phyloP scores from a whole-genome alignment of 305 asterid species.

The Solanum aculeatissimum region DNA sequence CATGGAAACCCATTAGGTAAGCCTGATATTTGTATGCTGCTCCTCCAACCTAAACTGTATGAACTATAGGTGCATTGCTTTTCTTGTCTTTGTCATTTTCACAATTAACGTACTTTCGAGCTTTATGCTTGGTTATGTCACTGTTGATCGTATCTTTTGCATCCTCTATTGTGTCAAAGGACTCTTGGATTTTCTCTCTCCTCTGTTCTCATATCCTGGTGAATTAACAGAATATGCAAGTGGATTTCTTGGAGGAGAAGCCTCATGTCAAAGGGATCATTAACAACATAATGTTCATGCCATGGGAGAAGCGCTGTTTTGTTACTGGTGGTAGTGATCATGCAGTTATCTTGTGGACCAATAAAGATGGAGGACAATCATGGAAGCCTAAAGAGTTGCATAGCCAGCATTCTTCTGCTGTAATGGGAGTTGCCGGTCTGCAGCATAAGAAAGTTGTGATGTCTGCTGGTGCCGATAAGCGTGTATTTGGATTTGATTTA shows the following conservation, averaged over 20 bases:
- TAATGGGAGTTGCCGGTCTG: constrained; percentile 92
- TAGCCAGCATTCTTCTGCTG: constrained; percentile 77
- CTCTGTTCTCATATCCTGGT: constrained; percentile 1
- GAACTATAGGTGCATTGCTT: background rate
- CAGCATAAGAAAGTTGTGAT: constrained; percentile 63
- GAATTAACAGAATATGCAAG: constrained; percentile 38
- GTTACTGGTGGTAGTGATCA: constrained; percentile 95
- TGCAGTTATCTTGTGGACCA: constrained; percentile 74
- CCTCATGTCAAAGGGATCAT: constrained; percentile 82
- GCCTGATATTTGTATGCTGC: background rate
- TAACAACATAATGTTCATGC: constrained; percentile 80
- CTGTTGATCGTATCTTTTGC: background rate
- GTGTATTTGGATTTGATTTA: constrained; percentile 60
- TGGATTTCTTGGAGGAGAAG: constrained; percentile 56
- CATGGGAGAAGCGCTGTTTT: constrained; percentile 70
- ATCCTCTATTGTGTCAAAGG: background rate
- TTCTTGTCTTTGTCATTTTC: background rate
- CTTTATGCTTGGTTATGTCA: background rate
- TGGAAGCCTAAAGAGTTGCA: constrained; percentile 71
- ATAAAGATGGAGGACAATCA: constrained; percentile 43
- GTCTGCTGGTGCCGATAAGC: constrained; percentile 90
- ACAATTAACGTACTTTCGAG: background rate
- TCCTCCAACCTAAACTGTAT: background rate
- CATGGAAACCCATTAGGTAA: background rate
- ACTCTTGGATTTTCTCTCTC: background rate